Evolutionary conservation across 2,329 filamentous ascomycete genomes (phyloP).

Genomic region (Stachybotrys chlorohalonatus): DNA sequence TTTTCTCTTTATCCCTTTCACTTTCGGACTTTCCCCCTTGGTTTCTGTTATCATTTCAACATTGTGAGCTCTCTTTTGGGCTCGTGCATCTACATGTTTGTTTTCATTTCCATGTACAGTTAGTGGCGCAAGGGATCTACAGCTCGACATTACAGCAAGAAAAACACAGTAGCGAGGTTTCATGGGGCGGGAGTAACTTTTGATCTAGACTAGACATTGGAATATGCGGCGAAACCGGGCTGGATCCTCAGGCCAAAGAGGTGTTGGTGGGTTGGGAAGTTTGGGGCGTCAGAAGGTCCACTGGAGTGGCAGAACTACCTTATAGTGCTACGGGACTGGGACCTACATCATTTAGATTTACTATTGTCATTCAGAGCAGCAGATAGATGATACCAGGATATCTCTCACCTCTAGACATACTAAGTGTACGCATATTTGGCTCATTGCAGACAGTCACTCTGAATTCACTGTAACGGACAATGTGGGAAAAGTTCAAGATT

Average conservation of each 20-base stretch:
- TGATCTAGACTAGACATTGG: neutral
- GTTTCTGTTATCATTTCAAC: too few species aligned
- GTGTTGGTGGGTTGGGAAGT: neutral
- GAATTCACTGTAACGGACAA: conserved; percentile 1
- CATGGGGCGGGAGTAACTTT: neutral
- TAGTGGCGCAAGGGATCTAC: neutral
- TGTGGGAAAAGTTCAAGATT: conserved; percentile 8
- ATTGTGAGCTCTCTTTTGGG: neutral
- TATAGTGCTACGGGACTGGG: too few species aligned
- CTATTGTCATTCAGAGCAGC: too few species aligned
- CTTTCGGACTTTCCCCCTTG: neutral
- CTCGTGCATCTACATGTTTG: too few species aligned
- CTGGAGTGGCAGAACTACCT: too few species aligned
- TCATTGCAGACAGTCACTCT: conserved; percentile 2
- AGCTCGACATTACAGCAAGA: neutral
- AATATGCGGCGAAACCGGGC: neutral
- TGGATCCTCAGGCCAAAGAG: neutral
- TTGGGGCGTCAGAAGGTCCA: neutral
- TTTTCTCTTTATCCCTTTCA: conserved; percentile 4
- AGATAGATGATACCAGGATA: too few species aligned
- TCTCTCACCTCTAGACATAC: too few species aligned
- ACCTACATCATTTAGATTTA: too few species aligned
- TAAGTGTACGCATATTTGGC: too few species aligned
- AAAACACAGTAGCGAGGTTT: neutral
- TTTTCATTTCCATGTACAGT: neutral